Conservation (phyloP, 1,284 basidiomycete species). For the Chalciporus sp. region DNA sequence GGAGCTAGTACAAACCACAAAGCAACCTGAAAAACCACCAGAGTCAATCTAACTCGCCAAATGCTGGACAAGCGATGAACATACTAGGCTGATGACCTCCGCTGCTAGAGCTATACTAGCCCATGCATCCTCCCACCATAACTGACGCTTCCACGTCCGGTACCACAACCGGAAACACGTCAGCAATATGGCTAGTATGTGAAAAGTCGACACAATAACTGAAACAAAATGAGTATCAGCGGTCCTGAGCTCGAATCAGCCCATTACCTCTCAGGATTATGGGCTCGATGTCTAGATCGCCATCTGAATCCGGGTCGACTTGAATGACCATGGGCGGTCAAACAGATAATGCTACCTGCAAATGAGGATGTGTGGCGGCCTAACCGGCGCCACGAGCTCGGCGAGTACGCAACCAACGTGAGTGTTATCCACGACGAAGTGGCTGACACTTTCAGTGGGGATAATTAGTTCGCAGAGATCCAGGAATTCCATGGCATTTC, state of each 20-base stretch:
- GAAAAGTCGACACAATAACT: constrained; percentile 11
- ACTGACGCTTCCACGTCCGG: constrained; percentile 1
- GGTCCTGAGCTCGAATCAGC: background rate
- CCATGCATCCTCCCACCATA: constrained; percentile 9
- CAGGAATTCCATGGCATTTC: background rate
- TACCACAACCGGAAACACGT: constrained; percentile 13
- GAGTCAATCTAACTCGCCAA: background rate
- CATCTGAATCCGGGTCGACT: background rate
- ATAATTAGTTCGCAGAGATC: background rate
- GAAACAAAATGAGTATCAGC: background rate
- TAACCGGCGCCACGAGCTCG: background rate
- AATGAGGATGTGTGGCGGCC: no score
- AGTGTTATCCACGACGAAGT: background rate
- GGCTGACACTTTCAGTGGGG: background rate
- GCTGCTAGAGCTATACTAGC: constrained; percentile 7
- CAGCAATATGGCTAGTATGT: constrained; percentile 2
- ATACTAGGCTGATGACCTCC: constrained; percentile 4
- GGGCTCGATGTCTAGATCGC: background rate
- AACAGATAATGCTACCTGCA: no score
- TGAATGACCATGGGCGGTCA: background rate
- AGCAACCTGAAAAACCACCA: background rate
- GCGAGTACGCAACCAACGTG: background rate
- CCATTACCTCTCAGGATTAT: background rate
- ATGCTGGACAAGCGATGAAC: background rate
- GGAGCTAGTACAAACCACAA: background rate